Evolutionary conservation across 495 filamentous ascomycete genomes (phyloP).

Genomic region (Staphylotrichum longicolle): DNA sequence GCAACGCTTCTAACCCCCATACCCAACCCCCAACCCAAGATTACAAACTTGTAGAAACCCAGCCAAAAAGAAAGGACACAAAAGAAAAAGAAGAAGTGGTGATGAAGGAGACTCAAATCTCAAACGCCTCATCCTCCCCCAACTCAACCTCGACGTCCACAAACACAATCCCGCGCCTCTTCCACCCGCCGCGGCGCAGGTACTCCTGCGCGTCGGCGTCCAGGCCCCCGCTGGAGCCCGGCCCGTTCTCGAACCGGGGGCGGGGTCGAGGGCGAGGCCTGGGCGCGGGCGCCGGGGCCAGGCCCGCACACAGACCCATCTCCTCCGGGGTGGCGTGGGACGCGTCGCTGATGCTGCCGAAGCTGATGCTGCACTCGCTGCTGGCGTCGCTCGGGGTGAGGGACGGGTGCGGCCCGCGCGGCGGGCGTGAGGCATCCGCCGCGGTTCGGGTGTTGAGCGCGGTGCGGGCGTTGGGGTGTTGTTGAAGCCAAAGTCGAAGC

Average conservation of each 20-base stretch:
- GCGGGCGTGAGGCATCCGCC: neutral
- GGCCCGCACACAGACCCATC: neutral
- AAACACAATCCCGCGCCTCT: constrained; percentile 50
- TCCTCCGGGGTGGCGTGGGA: neutral
- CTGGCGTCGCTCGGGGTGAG: constrained; percentile 20
- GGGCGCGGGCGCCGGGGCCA: constrained; percentile 14
- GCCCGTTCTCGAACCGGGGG: constrained; percentile 12
- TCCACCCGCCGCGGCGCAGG: constrained; percentile 49
- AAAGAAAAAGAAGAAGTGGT: constrained; percentile 1
- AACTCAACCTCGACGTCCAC: constrained; percentile 28
- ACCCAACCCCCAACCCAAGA: too few species aligned
- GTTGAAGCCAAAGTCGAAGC: constrained; percentile 40
- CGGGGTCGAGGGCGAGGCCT: constrained; percentile 15
- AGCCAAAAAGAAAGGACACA: neutral
- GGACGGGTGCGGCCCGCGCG: constrained; percentile 7
- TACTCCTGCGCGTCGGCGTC: constrained; percentile 38
- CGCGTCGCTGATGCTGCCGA: neutral
- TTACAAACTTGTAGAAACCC: too few species aligned
- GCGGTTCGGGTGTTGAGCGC: neutral
- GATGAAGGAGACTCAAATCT: constrained; percentile 22
- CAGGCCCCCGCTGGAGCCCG: constrained; percentile 2
- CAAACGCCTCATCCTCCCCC: constrained; percentile 32
- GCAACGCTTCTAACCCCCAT: too few species aligned
- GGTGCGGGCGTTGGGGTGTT: constrained; percentile 10
- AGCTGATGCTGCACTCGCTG: constrained; percentile 17